Evolutionary conservation across 192 early-diverging fungal species (phyloP).

Genomic region (Diversispora eburnea): DNA sequence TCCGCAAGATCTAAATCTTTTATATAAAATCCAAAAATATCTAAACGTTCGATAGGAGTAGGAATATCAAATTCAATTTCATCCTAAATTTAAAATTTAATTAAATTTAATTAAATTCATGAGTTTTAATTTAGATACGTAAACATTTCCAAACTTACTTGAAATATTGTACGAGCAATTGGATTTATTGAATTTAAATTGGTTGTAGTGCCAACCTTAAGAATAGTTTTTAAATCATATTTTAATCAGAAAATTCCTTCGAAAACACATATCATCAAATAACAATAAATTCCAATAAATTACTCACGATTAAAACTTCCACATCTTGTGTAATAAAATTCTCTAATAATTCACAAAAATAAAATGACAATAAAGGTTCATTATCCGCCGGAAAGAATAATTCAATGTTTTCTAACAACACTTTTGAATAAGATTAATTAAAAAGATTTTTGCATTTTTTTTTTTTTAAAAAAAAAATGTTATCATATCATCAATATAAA

Average conservation of each 20-base stretch:
- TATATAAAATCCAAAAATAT: constrained; percentile 37
- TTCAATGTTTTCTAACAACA: constrained; percentile 52
- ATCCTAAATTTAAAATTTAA: constrained; percentile 34
- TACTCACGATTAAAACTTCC: constrained; percentile 25
- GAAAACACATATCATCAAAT: neutral
- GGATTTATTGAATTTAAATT: neutral
- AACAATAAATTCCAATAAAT: neutral
- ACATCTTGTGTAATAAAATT: constrained; percentile 16
- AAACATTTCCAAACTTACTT: neutral
- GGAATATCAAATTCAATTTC: constrained; percentile 49
- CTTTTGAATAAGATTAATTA: constrained; percentile 24
- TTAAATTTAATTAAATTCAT: neutral
- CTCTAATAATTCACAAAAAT: constrained; percentile 31
- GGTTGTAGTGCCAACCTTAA: constrained; percentile 23
- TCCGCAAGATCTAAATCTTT: neutral
- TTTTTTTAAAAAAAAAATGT: neutral
- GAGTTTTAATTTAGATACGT: neutral
- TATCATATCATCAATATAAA: neutral
- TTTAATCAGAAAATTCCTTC: neutral
- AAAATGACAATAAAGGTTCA: constrained; percentile 26
- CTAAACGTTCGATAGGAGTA: constrained; percentile 45
- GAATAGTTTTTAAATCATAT: neutral
- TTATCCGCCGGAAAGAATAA: constrained; percentile 45
- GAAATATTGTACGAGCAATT: neutral
- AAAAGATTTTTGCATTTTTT: neutral